Percentiles rank a stretch among this genome's conserved stretches.
Evolutionary conservation across 257 asterid species (phyloP).

Genomic region (Solanum chilense): DNA sequence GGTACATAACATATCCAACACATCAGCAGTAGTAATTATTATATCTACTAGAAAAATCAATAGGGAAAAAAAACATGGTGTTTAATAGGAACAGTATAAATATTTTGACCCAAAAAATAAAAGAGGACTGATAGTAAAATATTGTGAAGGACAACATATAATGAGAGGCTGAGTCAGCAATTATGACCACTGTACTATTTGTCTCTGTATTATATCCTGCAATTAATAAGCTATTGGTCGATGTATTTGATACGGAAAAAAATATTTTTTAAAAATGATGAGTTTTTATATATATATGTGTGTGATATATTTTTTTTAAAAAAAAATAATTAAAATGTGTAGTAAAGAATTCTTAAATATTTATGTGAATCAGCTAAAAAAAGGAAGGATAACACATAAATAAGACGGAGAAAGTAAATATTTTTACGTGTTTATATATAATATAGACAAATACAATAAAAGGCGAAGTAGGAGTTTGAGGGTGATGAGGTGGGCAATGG

Average conservation of each 20-base stretch:
- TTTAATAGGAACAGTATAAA: background rate
- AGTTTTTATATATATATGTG: no score
- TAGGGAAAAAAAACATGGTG: background rate
- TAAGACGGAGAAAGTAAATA: no score
- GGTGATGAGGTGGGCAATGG: background rate
- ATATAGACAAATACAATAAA: background rate
- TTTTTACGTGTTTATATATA: background rate
- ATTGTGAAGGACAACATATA: background rate
- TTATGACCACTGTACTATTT: background rate
- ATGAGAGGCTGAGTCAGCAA: background rate
- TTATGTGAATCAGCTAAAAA: no score
- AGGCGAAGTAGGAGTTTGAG: background rate
- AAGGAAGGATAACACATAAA: fast-evolving
- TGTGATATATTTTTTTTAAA: no score
- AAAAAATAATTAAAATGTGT: no score
- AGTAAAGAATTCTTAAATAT: no score
- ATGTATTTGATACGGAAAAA: background rate
- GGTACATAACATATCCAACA: background rate
- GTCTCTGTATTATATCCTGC: background rate
- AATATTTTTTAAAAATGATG: background rate
- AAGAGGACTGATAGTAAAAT: background rate
- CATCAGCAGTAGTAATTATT: background rate
- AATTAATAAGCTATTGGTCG: background rate
- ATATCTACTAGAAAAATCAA: background rate
- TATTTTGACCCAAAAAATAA: background rate